Base-by-base conservation (phyloP, 257 asterid species). In the Solanum gandarillasii region DNA sequence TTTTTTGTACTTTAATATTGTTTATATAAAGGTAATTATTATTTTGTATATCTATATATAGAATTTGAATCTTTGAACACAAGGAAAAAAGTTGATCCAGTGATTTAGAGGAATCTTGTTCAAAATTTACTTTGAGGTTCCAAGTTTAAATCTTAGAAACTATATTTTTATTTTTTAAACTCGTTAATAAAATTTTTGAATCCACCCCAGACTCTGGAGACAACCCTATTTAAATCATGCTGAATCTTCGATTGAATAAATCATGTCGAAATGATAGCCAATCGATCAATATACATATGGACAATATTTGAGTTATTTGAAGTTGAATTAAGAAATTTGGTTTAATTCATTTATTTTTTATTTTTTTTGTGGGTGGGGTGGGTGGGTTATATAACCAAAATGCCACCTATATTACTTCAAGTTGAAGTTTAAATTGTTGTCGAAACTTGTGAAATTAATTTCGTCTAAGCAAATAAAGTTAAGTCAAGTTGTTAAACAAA, bases 161-260 rank as follows among this genome's bases (percentile, higher is more conserved):
- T 52, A 52, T 18, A 2, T 6, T 52, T 16, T 52, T 16, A 18
- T 18, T 52, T 52, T 52, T 52, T 52, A 1, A 52, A 52, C 4
- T 52, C 62, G 0, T 6, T 16, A 16, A 52, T 52, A 1, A 16
- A 6, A 16, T 0, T 0, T 52, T 1, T 52, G 0, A 52, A 18
- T 16, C 1, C 4, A 52, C 1, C 1, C 2, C 18, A 0, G 3
- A 46, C 18, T 13, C 0, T 4, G 0, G 3, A 6, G 31, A 14
- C 52, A 0, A 43, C 31, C 52, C 52, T 20, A 36, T 35, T 74
- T 21, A 72, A 20, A 7, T 34, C 8, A 18, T 18, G 43, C 16
- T 34, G 12, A 32, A 2, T 14, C 25, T 72, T 16, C 11, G 43
- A 72, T 72, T 35, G 9, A 13, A 14, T 71, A 14, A 71, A 68